Percentiles rank a stretch among this genome's conserved stretches.
Evolutionary conservation across 2,329 filamentous ascomycete species (phyloP).

Genomic region (Leptographium procerum): DNA sequence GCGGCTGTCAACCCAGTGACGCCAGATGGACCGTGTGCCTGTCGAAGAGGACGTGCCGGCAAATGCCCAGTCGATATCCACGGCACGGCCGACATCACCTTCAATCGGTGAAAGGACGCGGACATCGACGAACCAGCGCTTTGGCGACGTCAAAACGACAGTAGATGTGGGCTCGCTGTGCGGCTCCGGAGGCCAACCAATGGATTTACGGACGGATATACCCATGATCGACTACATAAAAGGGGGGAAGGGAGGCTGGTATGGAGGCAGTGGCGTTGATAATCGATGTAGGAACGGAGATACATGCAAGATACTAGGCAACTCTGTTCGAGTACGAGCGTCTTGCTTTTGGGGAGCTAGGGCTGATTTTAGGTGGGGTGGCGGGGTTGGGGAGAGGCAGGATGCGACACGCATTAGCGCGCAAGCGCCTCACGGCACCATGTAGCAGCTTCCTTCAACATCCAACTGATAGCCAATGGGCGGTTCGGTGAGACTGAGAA

Average conservation of each 20-base stretch:
- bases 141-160: slow-evolving; percentile 50
- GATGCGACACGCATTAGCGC: not conserved
- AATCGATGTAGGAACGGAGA: not conserved
- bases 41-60: slow-evolving; percentile 39
- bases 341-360: too few relatives aligned
- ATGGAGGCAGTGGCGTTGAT: not conserved
- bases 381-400: not conserved
- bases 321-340: too few relatives aligned
- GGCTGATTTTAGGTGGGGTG: not conserved
- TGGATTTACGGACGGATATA: slow-evolving; percentile 47
- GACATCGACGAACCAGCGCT: slow-evolving; percentile 48
- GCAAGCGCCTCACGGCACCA: too few relatives aligned
- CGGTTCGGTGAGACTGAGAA: not conserved
- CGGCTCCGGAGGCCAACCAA: slow-evolving; percentile 42
- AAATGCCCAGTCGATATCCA: slow-evolving; percentile 53
- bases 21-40: slow-evolving; percentile 32
- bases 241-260: not conserved
- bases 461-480: too few relatives aligned
- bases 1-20: slow-evolving; percentile 50
- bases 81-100: not conserved
- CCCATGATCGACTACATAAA: slow-evolving; percentile 23
- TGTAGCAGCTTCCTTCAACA: not conserved
- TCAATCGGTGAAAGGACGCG: slow-evolving; percentile 30
- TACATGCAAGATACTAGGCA: too few relatives aligned
- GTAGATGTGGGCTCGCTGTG: slow-evolving; percentile 52